A percentile compares a stretch with the other conserved stretches of the same genome.
These are phyloP conservation scores for Aspergillus floridensis DNA, from an alignment of 2,329 filamentous ascomycete species.

Conservation along the genomic window DNA sequence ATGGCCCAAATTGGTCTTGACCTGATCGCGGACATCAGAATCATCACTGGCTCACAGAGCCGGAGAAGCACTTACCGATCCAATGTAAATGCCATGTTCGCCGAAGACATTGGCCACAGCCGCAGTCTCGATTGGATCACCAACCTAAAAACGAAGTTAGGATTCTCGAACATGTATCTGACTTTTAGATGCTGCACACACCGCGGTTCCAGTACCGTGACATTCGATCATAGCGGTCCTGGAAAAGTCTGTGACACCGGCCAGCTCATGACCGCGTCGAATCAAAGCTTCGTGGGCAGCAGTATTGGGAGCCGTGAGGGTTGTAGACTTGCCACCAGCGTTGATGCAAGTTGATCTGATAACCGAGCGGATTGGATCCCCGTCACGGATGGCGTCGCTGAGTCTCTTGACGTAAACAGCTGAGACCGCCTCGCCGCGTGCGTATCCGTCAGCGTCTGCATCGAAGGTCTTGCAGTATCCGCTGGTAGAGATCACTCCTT, in stretches of 20 bases:
- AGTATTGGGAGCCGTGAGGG: neutral
- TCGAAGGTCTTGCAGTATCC: constrained; percentile 27
- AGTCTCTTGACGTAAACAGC: constrained; percentile 31
- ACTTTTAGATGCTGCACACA: no score
- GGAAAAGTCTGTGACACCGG: neutral
- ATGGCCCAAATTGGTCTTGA: constrained; percentile 23
- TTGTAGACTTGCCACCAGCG: constrained; percentile 20
- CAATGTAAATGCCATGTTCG: constrained; percentile 2
- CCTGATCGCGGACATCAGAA: neutral
- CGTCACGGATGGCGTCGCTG: constrained; percentile 26
- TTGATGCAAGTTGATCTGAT: constrained; percentile 25
- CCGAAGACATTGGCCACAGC: constrained; percentile 10
- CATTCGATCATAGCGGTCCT: constrained; percentile 9
- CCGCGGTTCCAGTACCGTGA: constrained; percentile 13
- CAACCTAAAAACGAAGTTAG: no score
- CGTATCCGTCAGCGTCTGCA: constrained; percentile 30
- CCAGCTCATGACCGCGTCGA: neutral
- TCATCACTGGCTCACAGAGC: neutral
- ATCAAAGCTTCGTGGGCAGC: constrained; percentile 9
- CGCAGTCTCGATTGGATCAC: constrained; percentile 9
- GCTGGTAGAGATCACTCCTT: constrained; percentile 34
- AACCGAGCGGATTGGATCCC: constrained; percentile 29
- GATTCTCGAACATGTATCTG: no score
- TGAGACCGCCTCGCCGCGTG: constrained; percentile 30
- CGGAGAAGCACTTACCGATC: constrained; percentile 6